Evolutionary conservation across 257 asterid genomes (phyloP).

Genomic region (Solanum chilense): DNA sequence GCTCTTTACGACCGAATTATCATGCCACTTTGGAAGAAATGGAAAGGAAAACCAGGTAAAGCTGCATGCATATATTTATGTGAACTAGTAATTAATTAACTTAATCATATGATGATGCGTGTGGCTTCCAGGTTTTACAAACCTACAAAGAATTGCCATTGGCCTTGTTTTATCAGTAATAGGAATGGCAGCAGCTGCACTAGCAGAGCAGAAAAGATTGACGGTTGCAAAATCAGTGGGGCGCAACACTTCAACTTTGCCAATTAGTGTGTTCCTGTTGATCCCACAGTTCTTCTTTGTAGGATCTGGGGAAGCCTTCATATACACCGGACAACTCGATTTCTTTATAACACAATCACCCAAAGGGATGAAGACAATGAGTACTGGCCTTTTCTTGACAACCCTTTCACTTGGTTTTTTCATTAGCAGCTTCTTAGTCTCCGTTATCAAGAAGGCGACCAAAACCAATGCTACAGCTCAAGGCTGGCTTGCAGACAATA

Average conservation of each 20-base stretch:
- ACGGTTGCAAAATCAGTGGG: background rate
- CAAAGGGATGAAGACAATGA: background rate
- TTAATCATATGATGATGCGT: background rate
- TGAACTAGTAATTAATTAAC: background rate
- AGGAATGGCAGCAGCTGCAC: background rate
- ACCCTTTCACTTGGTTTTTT: background rate
- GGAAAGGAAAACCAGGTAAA: background rate
- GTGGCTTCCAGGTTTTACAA: background rate
- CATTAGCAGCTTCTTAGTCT: background rate
- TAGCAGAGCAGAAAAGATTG: background rate
- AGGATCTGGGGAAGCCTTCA: background rate
- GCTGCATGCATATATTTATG: too few relatives aligned
- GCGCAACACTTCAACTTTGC: background rate
- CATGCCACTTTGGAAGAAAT: background rate
- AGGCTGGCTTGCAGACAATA: background rate
- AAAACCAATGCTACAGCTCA: background rate
- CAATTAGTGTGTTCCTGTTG: background rate
- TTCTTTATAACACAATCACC: background rate
- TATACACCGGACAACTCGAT: background rate
- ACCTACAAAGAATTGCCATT: background rate
- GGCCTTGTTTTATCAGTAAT: background rate
- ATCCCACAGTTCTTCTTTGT: background rate
- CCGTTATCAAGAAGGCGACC: background rate
- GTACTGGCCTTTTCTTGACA: background rate
- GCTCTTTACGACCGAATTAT: background rate